Evolutionary conservation across 2,329 filamentous ascomycete species (phyloP).

Genomic region (Colletotrichum liriopes): DNA sequence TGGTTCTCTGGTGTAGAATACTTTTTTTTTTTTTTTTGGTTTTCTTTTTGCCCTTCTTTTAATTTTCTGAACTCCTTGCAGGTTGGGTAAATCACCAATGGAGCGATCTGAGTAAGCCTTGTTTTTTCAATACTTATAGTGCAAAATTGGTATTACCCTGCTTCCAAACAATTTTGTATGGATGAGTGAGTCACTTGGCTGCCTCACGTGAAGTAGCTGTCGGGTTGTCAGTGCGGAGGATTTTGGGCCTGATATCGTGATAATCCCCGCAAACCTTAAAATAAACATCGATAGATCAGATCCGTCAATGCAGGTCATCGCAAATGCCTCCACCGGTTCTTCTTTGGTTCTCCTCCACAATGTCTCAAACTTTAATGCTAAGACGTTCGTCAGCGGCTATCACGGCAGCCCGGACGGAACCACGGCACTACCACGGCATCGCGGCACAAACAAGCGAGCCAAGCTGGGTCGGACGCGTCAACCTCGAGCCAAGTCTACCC

Average conservation of each 20-base stretch:
- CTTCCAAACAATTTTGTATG: neutral
- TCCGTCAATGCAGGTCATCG: constrained; percentile 11
- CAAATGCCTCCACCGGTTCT: neutral
- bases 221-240: neutral
- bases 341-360: neutral
- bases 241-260: neutral
- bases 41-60: no score
- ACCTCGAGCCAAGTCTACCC: constrained; percentile 16
- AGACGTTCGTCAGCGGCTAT: constrained; percentile 26
- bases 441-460: constrained; percentile 38
- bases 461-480: constrained; percentile 27
- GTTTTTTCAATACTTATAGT: neutral
- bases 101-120: neutral
- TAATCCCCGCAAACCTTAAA: neutral
- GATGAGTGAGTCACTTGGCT: neutral
- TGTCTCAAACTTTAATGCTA: constrained; percentile 21
- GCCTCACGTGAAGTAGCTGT: neutral
- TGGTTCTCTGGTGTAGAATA: neutral
- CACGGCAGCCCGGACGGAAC: constrained; percentile 31
- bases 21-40: no score
- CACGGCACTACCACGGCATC: constrained; percentile 23
- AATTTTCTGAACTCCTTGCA: no score
- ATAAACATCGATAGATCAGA: constrained; percentile 4
- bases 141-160: neutral
- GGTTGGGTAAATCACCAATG: no score